phyloP scores from a whole-genome alignment of 768 basidiomycete genomes.

The Tricholomella constricta region DNA sequence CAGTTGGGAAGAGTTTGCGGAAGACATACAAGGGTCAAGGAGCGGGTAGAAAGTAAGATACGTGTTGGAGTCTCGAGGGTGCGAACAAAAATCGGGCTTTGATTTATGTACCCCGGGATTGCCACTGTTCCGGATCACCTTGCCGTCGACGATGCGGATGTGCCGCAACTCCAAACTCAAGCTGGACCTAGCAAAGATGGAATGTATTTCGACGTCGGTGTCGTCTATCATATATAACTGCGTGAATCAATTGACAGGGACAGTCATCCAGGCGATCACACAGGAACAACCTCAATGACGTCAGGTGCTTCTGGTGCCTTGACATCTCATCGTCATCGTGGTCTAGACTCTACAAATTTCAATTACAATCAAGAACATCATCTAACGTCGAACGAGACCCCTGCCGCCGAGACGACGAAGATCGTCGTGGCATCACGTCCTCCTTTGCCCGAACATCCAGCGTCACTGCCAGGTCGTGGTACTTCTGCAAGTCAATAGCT shows the following conservation, averaged over 20 bases:
- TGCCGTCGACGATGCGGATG: conserved; percentile 13
- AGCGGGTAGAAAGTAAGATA: conserved; percentile 19
- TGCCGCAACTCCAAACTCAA: too few relatives aligned
- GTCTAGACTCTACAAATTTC: conserved; percentile 4
- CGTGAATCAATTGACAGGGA: too few relatives aligned
- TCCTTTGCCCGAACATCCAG: conserved; percentile 67
- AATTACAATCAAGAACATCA: conserved; percentile 11
- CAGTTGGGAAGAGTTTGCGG: conserved; percentile 15
- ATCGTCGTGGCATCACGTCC: conserved; percentile 41
- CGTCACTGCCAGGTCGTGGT: conserved; percentile 70
- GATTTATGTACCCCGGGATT: conserved; percentile 14
- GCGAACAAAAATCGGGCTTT: conserved; percentile 8
- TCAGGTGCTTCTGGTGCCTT: conserved; percentile 14
- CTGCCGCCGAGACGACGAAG: conserved; percentile 34
- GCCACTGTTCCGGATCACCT: conserved; percentile 22
- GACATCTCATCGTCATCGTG: conserved; percentile 1
- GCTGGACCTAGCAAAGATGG: too few relatives aligned
- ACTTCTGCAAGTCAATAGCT: conserved; percentile 73
- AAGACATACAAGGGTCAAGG: conserved; percentile 12
- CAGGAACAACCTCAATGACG: conserved; percentile 1
- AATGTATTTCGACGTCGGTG: too few relatives aligned
- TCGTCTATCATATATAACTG: too few relatives aligned
- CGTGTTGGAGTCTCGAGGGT: conserved; percentile 10
- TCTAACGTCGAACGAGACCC: conserved; percentile 25
- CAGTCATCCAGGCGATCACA: too few relatives aligned